A percentile compares a stretch with the other conserved stretches of the same genome.
phyloP scores from a whole-genome alignment of 2,329 filamentous ascomycete species.

The Lomentospora prolificans region DNA sequence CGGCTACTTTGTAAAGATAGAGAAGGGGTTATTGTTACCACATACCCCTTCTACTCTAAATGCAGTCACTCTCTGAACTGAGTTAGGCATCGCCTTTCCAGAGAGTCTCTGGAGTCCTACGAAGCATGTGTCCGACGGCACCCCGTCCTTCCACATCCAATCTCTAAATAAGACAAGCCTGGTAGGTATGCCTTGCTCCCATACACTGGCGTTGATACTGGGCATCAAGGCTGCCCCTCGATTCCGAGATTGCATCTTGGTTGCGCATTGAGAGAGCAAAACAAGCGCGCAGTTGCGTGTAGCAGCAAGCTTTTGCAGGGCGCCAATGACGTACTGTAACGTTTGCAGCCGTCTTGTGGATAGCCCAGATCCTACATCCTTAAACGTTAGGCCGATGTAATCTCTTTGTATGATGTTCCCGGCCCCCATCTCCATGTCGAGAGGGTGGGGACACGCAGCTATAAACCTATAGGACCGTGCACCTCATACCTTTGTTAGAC shows the following conservation, averaged over 20 bases:
- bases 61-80: conserved; percentile 33
- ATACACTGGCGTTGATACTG: conserved; percentile 63
- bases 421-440: neutral
- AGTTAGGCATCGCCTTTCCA: conserved; percentile 34
- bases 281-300: conserved; percentile 64
- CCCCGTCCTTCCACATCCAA: conserved; percentile 45
- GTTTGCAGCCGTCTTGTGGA: conserved; percentile 38
- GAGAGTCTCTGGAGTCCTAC: conserved; percentile 57
- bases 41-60: conserved; percentile 38
- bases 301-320: conserved; percentile 66
- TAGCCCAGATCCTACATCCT: conserved; percentile 22
- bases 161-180: conserved; percentile 73
- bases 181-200: conserved; percentile 69
- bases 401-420: neutral
- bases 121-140: conserved; percentile 42
- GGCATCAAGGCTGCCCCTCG: conserved; percentile 61
- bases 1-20: too few relatives aligned
- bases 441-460: neutral
- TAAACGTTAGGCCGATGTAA: neutral
- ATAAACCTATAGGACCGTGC: neutral
- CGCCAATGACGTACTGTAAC: conserved; percentile 55
- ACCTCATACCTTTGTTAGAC: conserved; percentile 26
- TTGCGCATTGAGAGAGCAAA: conserved; percentile 69
- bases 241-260: conserved; percentile 58
- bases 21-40: too few relatives aligned